phyloP scores from a whole-genome alignment of 371 early-diverging fungal genomes.

The Conidiobolus incongruus region DNA sequence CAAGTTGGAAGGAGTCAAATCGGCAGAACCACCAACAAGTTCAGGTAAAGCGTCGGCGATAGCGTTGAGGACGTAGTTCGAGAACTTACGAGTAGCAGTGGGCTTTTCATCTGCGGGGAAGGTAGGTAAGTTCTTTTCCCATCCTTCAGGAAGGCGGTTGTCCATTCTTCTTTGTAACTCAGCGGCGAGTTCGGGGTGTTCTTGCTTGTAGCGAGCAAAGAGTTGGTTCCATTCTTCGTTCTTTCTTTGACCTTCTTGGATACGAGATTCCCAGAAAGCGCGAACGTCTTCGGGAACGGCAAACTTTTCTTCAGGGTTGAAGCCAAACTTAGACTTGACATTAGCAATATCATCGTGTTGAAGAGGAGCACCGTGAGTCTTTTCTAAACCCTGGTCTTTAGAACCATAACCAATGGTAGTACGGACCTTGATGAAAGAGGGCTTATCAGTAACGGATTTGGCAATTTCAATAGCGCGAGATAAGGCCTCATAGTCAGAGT shows the following conservation, averaged over 20 bases:
- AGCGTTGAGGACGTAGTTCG: constrained; percentile 61
- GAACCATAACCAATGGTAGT: constrained; percentile 82
- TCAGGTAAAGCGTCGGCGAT: constrained; percentile 59
- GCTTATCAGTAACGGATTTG: constrained; percentile 63
- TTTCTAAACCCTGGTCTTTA: constrained; percentile 63
- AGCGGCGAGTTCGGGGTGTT: constrained; percentile 40
- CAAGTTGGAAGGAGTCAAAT: constrained; percentile 93
- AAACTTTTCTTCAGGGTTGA: constrained; percentile 54
- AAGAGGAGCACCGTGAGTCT: constrained; percentile 80
- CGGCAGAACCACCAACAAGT: constrained; percentile 94
- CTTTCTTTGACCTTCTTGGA: constrained; percentile 26
- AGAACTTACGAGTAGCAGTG: constrained; percentile 82
- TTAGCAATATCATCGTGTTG: constrained; percentile 72
- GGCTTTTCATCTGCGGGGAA: constrained; percentile 58
- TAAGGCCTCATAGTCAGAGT: constrained; percentile 50
- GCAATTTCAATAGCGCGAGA: constrained; percentile 53
- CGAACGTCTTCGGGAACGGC: constrained; percentile 37
- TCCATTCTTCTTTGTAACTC: constrained; percentile 59
- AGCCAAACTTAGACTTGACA: constrained; percentile 69
- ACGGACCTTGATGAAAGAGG: constrained; percentile 66
- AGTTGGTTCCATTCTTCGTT: constrained; percentile 55
- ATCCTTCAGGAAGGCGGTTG: constrained; percentile 50
- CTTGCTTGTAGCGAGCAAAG: constrained; percentile 30
- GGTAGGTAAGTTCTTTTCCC: constrained; percentile 44
- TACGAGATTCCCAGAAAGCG: constrained; percentile 33